Base-by-base conservation (phyloP, 352 stramenopile genomes). In the Globisporangium orthogonon region DNA sequence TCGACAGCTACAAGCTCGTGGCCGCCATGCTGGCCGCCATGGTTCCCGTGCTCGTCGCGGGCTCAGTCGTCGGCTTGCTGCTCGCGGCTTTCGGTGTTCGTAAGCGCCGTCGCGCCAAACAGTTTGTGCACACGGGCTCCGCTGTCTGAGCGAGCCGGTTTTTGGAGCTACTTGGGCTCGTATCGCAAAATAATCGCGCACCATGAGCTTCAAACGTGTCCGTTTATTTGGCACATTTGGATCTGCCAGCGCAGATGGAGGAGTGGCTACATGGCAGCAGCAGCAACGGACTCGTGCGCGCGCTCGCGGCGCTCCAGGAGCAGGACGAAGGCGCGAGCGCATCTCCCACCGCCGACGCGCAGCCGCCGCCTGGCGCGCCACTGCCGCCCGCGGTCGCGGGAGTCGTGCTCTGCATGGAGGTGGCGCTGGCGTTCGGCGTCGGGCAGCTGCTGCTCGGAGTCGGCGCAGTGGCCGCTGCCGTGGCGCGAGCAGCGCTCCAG, bases 11-110 rank as follows among this genome's bases (percentile, higher is more conserved):
- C 69, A 82, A 86, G 57, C 70, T 52, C 48, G 75, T 82, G 29
- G 59, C 71, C 11, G 57, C 45, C 23, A 50, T 90, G 23, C 57
- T 84, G 33, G 69, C 62, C 33, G 73, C 74, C 50, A 74, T 89
- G 50, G 44, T 91, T 49, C 78, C 78, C 6, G 65, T 79, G 50
- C 58, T 91, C 17, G 76, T 91, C 56, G 68, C 79, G 23, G 73
- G 82, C 13, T 60, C 83, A 48, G 50, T 86, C 49, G 28, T 83
- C 11, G 78, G 78, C 15, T 44, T 81, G 10, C 58, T 40, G 0
- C 62, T 86, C 47, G 50, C 67, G 13, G 54, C 33, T 10, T 75
- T 60, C n/a, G 76, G 78, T 35, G 52, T 89, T 43, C 54, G 85
- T 53, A 67, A 77, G 41, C 78, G 76, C 55, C 76, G 68, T 43